Percentiles rank a stretch among this genome's conserved stretches.
phyloP scores from a whole-genome alignment of 2,329 filamentous ascomycete genomes.

The Colletotrichum sp. region DNA sequence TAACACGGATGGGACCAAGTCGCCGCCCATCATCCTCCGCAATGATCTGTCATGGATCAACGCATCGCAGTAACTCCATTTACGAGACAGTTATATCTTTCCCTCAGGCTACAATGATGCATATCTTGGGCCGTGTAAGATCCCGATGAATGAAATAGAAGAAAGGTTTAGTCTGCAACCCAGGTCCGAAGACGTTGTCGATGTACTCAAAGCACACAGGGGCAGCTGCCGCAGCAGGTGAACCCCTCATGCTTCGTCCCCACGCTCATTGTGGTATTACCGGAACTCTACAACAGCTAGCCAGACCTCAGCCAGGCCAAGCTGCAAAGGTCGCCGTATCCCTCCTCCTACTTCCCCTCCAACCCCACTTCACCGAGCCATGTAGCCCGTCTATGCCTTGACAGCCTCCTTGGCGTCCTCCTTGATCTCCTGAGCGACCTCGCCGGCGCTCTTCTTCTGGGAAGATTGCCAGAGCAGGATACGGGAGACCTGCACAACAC shows the following conservation, averaged over 20 bases:
- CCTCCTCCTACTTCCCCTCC: not conserved
- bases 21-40: not conserved
- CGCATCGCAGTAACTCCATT: not conserved
- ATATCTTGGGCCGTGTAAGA: not conserved
- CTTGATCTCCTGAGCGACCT: constrained; percentile 45
- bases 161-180: not conserved
- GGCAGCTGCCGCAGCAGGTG: not conserved
- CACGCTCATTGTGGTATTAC: not conserved
- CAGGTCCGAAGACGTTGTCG: not conserved
- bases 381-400: not conserved
- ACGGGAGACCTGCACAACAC: constrained; percentile 79
- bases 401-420: constrained; percentile 36
- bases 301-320: not conserved
- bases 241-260: not conserved
- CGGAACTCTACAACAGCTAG: not conserved
- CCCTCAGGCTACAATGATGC: not conserved
- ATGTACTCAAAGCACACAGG: not conserved
- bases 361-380: not conserved
- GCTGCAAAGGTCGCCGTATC: not conserved
- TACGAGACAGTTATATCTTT: not conserved
- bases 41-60: not conserved
- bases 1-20: rapidly evolving
- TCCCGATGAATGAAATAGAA: not conserved
- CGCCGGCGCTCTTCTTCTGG: constrained; percentile 49
- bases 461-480: constrained; percentile 72